Conservation (phyloP, 2,329 filamentous ascomycete species). For the Colletotrichum higginsianum region DNA sequence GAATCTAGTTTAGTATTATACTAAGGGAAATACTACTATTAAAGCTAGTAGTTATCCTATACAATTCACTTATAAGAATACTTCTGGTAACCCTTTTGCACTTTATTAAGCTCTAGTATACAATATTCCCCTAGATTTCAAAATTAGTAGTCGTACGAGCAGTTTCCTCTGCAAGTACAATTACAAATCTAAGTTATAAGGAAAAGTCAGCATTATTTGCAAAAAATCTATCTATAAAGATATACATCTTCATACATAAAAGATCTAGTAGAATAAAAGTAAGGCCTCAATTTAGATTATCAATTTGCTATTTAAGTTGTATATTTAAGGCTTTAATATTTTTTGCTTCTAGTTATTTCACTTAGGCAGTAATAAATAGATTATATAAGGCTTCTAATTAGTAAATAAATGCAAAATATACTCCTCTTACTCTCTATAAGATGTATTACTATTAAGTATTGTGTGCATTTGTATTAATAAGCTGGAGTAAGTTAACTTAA, state of each 20-base stretch:
- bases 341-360: background rate
- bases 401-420: background rate
- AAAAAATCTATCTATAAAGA: background rate
- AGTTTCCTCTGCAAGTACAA: background rate
- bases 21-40: too few relatives aligned
- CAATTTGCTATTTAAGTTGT: background rate
- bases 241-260: background rate
- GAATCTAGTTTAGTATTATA: too few relatives aligned
- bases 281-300: background rate
- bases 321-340: background rate
- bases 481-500: too few relatives aligned
- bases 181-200: background rate
- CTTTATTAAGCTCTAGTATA: background rate
- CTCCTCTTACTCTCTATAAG: too few relatives aligned
- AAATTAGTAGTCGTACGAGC: background rate
- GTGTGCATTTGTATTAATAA: too few relatives aligned
- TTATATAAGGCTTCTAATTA: background rate
- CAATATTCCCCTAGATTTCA: background rate
- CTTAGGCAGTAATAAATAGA: background rate
- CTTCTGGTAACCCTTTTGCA: too few relatives aligned
- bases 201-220: background rate
- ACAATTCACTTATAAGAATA: too few relatives aligned
- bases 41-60: too few relatives aligned
- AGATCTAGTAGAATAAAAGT: background rate
- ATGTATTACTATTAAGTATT: too few relatives aligned